These are phyloP conservation scores for Russula sp. DNA, from an alignment of 768 basidiomycete genomes.

Conservation along the genomic window DNA sequence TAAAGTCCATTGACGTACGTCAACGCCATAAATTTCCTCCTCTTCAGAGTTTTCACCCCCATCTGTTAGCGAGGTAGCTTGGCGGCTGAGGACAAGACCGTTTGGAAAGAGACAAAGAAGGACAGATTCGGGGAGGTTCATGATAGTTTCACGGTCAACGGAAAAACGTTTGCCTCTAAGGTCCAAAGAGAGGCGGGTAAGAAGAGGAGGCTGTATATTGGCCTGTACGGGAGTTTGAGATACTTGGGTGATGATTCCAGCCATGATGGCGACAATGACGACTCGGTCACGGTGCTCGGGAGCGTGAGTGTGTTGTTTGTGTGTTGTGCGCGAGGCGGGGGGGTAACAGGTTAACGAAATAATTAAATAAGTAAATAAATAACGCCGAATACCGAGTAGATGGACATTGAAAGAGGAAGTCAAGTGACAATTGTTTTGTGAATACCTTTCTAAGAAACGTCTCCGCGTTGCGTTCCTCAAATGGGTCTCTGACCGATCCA, in stretches of 20 bases:
- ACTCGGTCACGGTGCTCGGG: no score
- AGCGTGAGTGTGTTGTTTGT: neutral
- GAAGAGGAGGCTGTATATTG: conserved; percentile 77
- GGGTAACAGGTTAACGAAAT: neutral
- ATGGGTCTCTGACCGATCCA: conserved; percentile 21
- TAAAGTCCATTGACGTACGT: conserved; percentile 54
- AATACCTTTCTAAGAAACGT: conserved; percentile 18
- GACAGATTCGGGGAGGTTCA: conserved; percentile 97
- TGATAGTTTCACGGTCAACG: conserved; percentile 95
- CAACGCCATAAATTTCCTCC: conserved; percentile 93
- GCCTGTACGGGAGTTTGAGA: conserved; percentile 59
- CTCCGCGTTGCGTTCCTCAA: conserved; percentile 16
- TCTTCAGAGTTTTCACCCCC: conserved; percentile 70
- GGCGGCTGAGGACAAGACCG: conserved; percentile 87
- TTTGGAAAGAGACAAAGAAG: conserved; percentile 96
- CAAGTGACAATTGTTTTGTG: conserved; percentile 17
- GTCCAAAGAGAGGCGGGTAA: conserved; percentile 86
- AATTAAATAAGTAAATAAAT: conserved; percentile 3
- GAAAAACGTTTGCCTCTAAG: conserved; percentile 87
- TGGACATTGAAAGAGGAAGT: neutral
- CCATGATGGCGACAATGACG: conserved; percentile 30
- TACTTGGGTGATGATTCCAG: conserved; percentile 45
- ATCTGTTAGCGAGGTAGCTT: conserved; percentile 69
- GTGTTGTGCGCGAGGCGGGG: neutral
- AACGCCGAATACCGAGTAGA: neutral